Conservation (phyloP, 108 stramenopile species). For the Discostella stelligeroides region DNA sequence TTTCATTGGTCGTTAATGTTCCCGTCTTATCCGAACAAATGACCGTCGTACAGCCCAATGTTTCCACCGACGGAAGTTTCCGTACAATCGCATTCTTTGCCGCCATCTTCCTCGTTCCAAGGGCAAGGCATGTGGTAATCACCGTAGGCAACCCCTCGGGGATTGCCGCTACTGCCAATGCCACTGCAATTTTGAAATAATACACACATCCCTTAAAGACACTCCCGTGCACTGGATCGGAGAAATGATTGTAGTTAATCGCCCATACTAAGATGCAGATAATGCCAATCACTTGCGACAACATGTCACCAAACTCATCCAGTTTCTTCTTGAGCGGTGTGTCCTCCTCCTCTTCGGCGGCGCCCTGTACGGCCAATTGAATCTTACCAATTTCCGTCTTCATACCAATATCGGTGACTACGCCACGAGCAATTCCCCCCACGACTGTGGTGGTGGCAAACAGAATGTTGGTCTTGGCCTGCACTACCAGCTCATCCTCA, state of each 20-base stretch:
- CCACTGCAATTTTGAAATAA: slow-evolving; percentile 86
- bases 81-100: slow-evolving; percentile 56
- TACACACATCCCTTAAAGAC: slow-evolving; percentile 66
- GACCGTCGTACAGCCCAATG: slow-evolving; percentile 80
- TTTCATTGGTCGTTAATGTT: slow-evolving; percentile 86
- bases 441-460: slow-evolving; percentile 83
- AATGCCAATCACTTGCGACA: slow-evolving; percentile 75
- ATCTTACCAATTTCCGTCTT: slow-evolving; percentile 86
- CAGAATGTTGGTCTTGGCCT: slow-evolving; percentile 80
- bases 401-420: slow-evolving; percentile 77
- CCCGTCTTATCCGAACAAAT: slow-evolving; percentile 93
- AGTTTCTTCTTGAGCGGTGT: slow-evolving; percentile 88
- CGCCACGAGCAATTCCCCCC: slow-evolving; percentile 61
- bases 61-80: slow-evolving; percentile 83
- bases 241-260: slow-evolving; percentile 66
- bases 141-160: slow-evolving; percentile 88
- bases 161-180: slow-evolving; percentile 87
- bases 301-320: slow-evolving; percentile 78
- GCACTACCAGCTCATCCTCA: slow-evolving; percentile 50
- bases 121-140: slow-evolving; percentile 81
- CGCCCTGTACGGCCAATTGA: slow-evolving; percentile 54
- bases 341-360: slow-evolving; percentile 63
- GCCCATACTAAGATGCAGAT: slow-evolving; percentile 83
- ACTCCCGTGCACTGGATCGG: slow-evolving; percentile 60
- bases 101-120: slow-evolving; percentile 75